phyloP scores from a whole-genome alignment of 2,329 filamentous ascomycete species.

The Alternaria postmessia region DNA sequence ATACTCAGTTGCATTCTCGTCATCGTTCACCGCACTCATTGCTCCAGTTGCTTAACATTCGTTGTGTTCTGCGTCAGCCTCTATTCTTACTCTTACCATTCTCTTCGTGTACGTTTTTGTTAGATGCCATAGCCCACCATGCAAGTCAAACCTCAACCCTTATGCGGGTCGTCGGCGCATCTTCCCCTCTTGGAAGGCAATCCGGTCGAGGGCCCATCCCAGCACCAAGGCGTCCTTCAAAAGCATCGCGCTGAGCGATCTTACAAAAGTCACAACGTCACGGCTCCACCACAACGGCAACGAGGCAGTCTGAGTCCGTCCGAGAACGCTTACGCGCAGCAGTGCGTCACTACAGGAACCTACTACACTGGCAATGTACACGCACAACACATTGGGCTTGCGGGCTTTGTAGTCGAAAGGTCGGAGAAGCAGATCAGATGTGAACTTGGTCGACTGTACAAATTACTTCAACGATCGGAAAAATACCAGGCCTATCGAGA shows the following conservation, averaged over 20 bases:
- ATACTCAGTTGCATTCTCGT: conserved; percentile 46
- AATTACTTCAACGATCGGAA: conserved; percentile 46
- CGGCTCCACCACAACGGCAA: conserved; percentile 37
- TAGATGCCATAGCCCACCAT: conserved; percentile 39
- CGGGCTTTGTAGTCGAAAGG: conserved; percentile 32
- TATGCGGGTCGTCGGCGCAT: conserved; percentile 55
- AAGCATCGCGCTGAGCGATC: conserved; percentile 55
- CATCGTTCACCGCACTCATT: conserved; percentile 50
- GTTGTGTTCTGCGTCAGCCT: conserved; percentile 43
- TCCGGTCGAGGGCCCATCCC: conserved; percentile 24
- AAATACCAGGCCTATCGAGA: conserved; percentile 58
- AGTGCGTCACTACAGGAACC: conserved; percentile 23
- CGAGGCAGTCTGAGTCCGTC: conserved; percentile 39
- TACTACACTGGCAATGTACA: conserved; percentile 39
- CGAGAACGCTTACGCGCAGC: conserved; percentile 34
- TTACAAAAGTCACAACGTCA: conserved; percentile 34
- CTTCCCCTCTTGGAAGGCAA: conserved; percentile 48
- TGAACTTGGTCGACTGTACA: conserved; percentile 41
- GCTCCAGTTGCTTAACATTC: conserved; percentile 55
- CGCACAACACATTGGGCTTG: conserved; percentile 32
- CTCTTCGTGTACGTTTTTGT: conserved; percentile 32
- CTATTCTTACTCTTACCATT: conserved; percentile 51
- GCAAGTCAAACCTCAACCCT: conserved; percentile 46
- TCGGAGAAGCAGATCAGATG: conserved; percentile 40
- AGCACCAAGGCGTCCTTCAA: conserved; percentile 47